Percentiles rank a stretch among this genome's conserved stretches.
These are phyloP conservation scores for Cyamopsis tetragonoloba DNA, from an alignment of 306 rosid species.

Conservation along the genomic window DNA sequence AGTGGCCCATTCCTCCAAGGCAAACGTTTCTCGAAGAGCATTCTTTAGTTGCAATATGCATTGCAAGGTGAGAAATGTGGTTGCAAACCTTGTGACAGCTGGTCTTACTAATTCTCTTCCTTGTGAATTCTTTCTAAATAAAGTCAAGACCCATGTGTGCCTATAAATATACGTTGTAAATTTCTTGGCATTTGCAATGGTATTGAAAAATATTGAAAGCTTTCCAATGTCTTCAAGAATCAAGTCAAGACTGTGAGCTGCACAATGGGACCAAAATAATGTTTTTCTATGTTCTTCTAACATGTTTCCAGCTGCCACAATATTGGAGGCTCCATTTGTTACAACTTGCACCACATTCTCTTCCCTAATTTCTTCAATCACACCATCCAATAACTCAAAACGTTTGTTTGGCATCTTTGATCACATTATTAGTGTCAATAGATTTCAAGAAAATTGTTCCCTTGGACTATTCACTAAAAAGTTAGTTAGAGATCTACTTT, in stretches of 20 bases:
- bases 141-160: not conserved
- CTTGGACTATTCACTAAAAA: too few species aligned
- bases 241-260: too few species aligned
- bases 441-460: too few species aligned
- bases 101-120: not conserved
- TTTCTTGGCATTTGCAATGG: not conserved
- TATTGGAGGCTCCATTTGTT: not conserved
- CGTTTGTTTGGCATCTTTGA: not conserved
- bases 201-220: not conserved
- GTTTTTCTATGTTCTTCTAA: not conserved
- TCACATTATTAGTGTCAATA: too few species aligned
- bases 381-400: not conserved
- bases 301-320: not conserved
- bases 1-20: not conserved
- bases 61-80: not conserved
- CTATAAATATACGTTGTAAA: not conserved
- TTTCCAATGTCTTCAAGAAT: not conserved
- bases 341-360: not conserved
- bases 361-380: not conserved
- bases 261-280: not conserved
- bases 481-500: too few species aligned
- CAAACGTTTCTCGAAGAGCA: not conserved
- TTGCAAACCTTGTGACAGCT: not conserved
- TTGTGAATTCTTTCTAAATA: not conserved
- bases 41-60: not conserved